Evolutionary conservation across 2,329 filamentous ascomycete genomes (phyloP).

Genomic region (Verticillium isaacii): DNA sequence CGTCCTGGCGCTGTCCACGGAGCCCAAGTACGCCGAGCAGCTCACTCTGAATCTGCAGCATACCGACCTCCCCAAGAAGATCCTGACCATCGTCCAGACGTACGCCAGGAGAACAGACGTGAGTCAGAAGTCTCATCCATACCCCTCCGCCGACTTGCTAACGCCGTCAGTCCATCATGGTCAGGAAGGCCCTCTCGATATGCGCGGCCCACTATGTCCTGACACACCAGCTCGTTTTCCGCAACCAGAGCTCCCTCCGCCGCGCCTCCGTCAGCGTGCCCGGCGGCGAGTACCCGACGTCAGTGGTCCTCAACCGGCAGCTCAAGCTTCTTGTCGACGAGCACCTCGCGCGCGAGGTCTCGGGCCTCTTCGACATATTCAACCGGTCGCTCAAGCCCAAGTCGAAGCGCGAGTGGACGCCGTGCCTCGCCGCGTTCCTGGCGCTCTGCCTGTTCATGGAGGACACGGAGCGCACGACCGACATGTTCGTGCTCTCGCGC

Average conservation of each 20-base stretch:
- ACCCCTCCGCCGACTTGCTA: neutral
- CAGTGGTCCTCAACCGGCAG: conserved; percentile 51
- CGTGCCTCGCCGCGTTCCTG: conserved; percentile 51
- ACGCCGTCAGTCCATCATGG: conserved; percentile 37
- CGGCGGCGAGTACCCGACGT: conserved; percentile 40
- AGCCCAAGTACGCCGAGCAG: conserved; percentile 43
- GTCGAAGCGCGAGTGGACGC: conserved; percentile 48
- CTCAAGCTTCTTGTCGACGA: conserved; percentile 54
- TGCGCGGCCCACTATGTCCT: conserved; percentile 55
- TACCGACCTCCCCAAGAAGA: conserved; percentile 38
- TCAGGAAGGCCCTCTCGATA: conserved; percentile 47
- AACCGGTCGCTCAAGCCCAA: conserved; percentile 50
- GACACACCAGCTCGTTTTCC: conserved; percentile 35
- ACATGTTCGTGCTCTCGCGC: conserved; percentile 45
- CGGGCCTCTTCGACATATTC: conserved; percentile 47
- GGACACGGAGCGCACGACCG: conserved; percentile 46
- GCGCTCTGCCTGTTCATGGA: conserved; percentile 57
- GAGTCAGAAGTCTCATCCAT: conserved; percentile 13
- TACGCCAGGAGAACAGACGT: conserved; percentile 42
- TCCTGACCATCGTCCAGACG: conserved; percentile 42
- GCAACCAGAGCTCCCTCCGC: neutral
- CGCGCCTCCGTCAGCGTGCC: conserved; percentile 14
- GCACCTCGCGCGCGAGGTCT: conserved; percentile 46
- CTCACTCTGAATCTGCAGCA: conserved; percentile 42
- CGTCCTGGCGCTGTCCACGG: conserved; percentile 40